Percentiles rank a stretch among this genome's conserved stretches.
Conservation (phyloP, 2,329 filamentous ascomycete species). For the Elsinoe necatrix region DNA sequence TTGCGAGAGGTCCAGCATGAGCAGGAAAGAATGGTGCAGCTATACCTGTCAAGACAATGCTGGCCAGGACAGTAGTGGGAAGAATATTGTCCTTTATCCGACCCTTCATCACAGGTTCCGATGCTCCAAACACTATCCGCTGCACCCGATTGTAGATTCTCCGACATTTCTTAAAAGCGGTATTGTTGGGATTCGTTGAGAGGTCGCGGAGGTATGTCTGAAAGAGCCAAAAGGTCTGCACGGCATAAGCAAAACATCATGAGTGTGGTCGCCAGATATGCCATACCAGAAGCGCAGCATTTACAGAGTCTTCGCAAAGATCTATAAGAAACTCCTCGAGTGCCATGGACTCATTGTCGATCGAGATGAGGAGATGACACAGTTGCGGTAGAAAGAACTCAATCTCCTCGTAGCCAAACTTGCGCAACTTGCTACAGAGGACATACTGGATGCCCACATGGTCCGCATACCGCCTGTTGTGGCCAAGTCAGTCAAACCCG, state of each 20-base stretch:
- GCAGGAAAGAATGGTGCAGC: constrained; percentile 66
- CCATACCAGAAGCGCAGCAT: constrained; percentile 68
- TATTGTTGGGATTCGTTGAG: constrained; percentile 62
- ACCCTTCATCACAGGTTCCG: constrained; percentile 59
- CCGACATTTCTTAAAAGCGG: constrained; percentile 72
- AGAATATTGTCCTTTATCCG: constrained; percentile 75
- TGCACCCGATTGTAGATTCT: constrained; percentile 83
- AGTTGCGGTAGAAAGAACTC: constrained; percentile 83
- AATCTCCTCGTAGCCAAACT: constrained; percentile 84
- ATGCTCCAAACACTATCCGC: constrained; percentile 73
- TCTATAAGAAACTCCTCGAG: constrained; percentile 81
- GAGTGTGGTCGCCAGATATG: constrained; percentile 18
- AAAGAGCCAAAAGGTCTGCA: constrained; percentile 80
- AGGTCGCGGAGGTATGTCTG: constrained; percentile 82
- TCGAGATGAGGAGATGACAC: constrained; percentile 79
- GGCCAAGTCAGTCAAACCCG: constrained; percentile 18
- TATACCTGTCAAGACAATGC: constrained; percentile 68
- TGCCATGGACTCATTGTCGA: constrained; percentile 87
- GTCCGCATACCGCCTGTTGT: constrained; percentile 68
- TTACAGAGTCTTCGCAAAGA: constrained; percentile 79
- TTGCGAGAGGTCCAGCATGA: constrained; percentile 70
- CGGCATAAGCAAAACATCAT: constrained; percentile 6
- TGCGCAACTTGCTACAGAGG: constrained; percentile 77
- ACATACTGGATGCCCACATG: constrained; percentile 87
- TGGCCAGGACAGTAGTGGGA: constrained; percentile 71